Percentiles rank a stretch among this genome's conserved stretches.
phyloP scores from a whole-genome alignment of 2,329 filamentous ascomycete species.

The Phaeosphaeriaceae sp. region DNA sequence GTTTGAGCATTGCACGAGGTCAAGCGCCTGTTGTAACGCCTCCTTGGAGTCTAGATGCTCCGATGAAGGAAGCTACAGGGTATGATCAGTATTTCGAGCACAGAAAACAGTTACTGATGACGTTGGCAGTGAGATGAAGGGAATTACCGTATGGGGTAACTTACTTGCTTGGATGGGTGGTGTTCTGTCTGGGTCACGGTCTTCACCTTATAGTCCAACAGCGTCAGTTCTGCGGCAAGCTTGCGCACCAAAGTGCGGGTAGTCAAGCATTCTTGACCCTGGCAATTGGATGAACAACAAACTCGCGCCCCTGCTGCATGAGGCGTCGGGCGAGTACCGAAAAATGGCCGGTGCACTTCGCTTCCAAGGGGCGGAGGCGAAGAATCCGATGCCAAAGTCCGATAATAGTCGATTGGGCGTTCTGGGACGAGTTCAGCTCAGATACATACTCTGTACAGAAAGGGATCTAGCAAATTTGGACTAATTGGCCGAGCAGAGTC shows the following conservation, averaged over 20 bases:
- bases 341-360: constrained; percentile 19
- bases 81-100: constrained; percentile 12
- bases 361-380: constrained; percentile 24
- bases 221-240: constrained; percentile 28
- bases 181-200: constrained; percentile 26
- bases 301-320: constrained; percentile 24
- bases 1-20: constrained; percentile 33
- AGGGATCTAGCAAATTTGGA: constrained; percentile 4
- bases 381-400: constrained; percentile 21
- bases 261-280: constrained; percentile 31
- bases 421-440: constrained; percentile 32
- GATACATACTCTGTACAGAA: constrained; percentile 12
- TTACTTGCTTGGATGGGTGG: constrained; percentile 28
- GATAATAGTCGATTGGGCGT: constrained; percentile 16
- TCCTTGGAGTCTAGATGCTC: constrained; percentile 18
- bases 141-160: constrained; percentile 9
- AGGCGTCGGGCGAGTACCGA: constrained; percentile 26
- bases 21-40: constrained; percentile 32
- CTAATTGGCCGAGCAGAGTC: constrained; percentile 7
- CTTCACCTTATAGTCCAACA: constrained; percentile 26
- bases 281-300: constrained; percentile 33
- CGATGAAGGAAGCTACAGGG: constrained; percentile 20
- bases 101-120: constrained; percentile 2
- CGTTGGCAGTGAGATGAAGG: background rate
- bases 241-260: constrained; percentile 31